A percentile compares a stretch with the other conserved stretches of the same genome.
These are phyloP conservation scores for Luffa acutangula DNA, from an alignment of 306 rosid genomes.

Conservation along the genomic window DNA sequence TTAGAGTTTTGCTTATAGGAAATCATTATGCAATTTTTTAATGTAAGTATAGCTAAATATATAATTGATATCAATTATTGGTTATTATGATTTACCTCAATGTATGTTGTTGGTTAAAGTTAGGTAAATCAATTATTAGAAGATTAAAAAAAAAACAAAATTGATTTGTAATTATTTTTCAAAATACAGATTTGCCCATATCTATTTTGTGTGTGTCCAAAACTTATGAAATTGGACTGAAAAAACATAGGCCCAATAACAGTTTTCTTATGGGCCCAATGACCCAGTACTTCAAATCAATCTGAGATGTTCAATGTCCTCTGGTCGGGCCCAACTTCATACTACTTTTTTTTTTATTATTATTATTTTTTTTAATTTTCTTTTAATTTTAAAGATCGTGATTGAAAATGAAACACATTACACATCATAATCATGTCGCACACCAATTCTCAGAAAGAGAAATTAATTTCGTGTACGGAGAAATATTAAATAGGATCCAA, in stretches of 20 bases:
- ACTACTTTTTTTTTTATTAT: background rate
- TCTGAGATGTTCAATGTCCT: background rate
- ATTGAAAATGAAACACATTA: background rate
- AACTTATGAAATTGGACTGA: background rate
- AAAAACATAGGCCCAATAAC: background rate
- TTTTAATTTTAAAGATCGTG: background rate
- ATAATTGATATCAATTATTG: background rate
- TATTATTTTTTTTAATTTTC: background rate
- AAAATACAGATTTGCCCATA: too few relatives aligned
- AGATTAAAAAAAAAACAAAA: too few relatives aligned
- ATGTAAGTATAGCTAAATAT: background rate
- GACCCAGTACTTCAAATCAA: background rate
- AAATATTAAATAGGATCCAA: background rate
- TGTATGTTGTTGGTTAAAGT: too few relatives aligned
- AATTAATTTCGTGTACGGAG: background rate
- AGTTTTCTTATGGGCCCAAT: background rate
- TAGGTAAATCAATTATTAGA: too few relatives aligned
- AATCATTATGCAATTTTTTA: background rate
- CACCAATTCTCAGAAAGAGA: background rate
- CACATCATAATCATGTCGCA: background rate
- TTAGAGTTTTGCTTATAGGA: background rate
- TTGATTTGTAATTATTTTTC: too few relatives aligned
- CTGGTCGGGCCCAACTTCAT: background rate
- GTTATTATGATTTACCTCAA: too few relatives aligned
- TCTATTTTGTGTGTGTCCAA: too few relatives aligned